phyloP scores from a whole-genome alignment of 306 rosid genomes.

The Styphnolobium japonicum region DNA sequence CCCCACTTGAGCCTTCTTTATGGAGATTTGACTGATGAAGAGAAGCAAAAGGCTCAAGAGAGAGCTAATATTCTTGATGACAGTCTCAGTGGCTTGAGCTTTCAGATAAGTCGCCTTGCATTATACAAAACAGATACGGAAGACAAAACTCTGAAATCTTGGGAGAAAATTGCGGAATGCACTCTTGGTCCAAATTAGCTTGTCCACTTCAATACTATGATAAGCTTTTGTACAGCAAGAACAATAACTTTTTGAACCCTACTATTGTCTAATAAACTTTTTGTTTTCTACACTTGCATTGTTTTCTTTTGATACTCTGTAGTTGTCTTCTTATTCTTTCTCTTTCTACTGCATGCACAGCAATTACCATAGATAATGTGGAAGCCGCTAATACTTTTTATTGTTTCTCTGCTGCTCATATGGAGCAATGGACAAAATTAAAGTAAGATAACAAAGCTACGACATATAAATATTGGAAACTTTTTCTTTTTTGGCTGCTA shows the following conservation, averaged over 20 bases:
- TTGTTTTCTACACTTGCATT: not conserved
- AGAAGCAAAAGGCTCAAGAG: slow-evolving; percentile 64
- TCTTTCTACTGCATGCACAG: not conserved
- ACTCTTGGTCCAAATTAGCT: slow-evolving; percentile 47
- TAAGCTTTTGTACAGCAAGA: not conserved
- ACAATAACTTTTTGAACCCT: not conserved
- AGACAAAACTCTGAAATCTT: slow-evolving; percentile 71
- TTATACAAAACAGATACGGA: slow-evolving; percentile 73
- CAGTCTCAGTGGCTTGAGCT: slow-evolving; percentile 50
- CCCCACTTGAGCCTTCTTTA: slow-evolving; percentile 87
- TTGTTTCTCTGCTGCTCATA: no score
- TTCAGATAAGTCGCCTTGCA: slow-evolving; percentile 62
- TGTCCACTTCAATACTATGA: not conserved
- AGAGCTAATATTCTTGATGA: slow-evolving; percentile 53
- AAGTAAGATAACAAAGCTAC: no score
- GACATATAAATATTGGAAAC: no score
- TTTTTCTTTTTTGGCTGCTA: no score
- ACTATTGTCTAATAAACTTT: not conserved
- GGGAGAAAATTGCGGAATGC: slow-evolving; percentile 82
- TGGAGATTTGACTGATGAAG: slow-evolving; percentile 63
- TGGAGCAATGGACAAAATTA: no score
- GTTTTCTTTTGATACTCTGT: not conserved
- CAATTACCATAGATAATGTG: not conserved
- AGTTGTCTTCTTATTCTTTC: not conserved
- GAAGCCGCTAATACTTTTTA: not conserved